Conservation (phyloP, 257 asterid species). For the Gardenia jasminoides region DNA sequence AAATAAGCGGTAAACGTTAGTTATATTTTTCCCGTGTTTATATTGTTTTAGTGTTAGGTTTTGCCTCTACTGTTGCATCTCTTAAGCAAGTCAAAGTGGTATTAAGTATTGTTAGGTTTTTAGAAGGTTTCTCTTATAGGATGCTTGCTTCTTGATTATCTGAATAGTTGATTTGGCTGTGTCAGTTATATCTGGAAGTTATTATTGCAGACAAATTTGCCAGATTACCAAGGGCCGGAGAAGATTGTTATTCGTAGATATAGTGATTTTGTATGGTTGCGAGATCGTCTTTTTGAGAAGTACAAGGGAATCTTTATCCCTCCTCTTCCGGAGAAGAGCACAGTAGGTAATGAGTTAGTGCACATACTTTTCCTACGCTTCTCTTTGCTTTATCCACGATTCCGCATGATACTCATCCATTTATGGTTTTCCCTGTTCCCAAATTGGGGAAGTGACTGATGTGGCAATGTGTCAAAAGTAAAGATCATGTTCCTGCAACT, state of each 20-base stretch:
- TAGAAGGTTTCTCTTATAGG: neutral
- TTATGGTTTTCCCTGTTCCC: neutral
- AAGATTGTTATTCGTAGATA: constrained; percentile 94
- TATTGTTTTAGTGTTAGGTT: neutral
- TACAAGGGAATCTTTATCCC: constrained; percentile 94
- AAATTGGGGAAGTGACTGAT: neutral
- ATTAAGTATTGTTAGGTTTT: neutral
- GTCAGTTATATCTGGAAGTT: constrained; percentile 10
- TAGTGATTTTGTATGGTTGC: constrained; percentile 93
- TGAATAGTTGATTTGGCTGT: neutral
- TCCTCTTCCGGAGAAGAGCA: constrained; percentile 98
- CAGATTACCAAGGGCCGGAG: constrained; percentile 84
- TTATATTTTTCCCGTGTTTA: neutral
- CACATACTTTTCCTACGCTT: neutral
- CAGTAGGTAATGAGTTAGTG: constrained; percentile 72
- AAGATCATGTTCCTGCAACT: neutral
- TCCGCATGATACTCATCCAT: neutral
- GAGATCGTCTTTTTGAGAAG: constrained; percentile 90
- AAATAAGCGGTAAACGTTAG: neutral
- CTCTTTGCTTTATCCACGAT: neutral
- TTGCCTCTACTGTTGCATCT: neutral
- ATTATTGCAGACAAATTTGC: constrained; percentile 70
- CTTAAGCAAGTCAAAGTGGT: neutral
- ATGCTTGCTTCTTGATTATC: neutral
- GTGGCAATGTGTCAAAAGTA: neutral